Base-by-base conservation (phyloP, 1,284 basidiomycete species). In the Cryptococcus depauperatus region DNA sequence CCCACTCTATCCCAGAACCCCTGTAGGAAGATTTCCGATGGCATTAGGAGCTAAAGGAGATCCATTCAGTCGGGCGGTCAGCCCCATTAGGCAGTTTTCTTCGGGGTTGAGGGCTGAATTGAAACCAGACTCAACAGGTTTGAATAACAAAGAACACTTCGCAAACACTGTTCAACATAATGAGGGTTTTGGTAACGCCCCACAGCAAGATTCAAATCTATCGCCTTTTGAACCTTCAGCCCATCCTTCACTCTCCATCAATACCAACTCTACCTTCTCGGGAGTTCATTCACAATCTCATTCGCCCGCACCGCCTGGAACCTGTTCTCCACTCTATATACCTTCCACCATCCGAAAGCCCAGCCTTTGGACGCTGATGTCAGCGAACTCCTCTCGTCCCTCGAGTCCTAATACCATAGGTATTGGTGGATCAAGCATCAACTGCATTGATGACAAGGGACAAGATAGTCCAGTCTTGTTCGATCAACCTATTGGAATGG, bases 1-100 rank as follows among this genome's bases (percentile, higher is more conserved):
- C 2, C 26, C 14, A 25, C 23, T 56, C 14, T 50, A 53, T 42
- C 55, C 53, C 6, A 48, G 48, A 14, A 54, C 55, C 1, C 50
- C 52, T 0, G 38, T 23, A 13, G 48, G 50, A 8, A 39, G 47
- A 4, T 59, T 61, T 34, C 60, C 60, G 4, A 41, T 56, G 21
- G 41, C 44, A 0, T 34, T 56, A 6, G 32, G 28, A 4, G 43
- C 41, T n/a, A 37, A 30, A 1, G 18, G 42, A 2, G 61, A 64
- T 47, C 61, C 61, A 1, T 64, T 64, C 47, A 52, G 47, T n/a
- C 35, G 61, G 23, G 58, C 61, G 5, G 61, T 64, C 19, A 54
- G 50, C 27, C 61, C 61, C 5, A 62, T 64, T 11, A 37, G 39
- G 14, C 39, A 37, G 26, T 21, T 42, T 23, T 29, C 46, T 41